A percentile compares a stretch with the other conserved stretches of the same genome.
Conservation (phyloP, 106 monocot species). For the Alisma plantagoaquatica region DNA sequence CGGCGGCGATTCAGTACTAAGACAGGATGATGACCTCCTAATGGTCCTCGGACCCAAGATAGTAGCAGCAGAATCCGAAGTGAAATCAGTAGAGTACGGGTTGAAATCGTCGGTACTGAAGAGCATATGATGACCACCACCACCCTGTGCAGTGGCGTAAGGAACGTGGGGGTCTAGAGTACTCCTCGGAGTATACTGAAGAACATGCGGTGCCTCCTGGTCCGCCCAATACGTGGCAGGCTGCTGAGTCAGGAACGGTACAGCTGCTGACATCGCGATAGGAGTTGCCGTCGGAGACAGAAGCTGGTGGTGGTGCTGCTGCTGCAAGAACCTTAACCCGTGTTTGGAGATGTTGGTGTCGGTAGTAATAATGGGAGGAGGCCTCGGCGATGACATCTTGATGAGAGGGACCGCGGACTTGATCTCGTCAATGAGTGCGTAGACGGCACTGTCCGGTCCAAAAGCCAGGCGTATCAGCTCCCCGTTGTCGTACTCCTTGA, state of each 20-base stretch:
- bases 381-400: constrained; percentile 5
- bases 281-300: constrained; percentile 4
- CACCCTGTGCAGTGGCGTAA: background rate
- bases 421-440: constrained; percentile 34
- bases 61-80: background rate
- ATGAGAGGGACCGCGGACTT: constrained; percentile 21
- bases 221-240: constrained; percentile 7
- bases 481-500: constrained; percentile 28
- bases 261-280: constrained; percentile 15
- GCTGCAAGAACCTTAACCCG: too few relatives aligned
- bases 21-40: constrained; percentile 21
- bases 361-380: constrained; percentile 5
- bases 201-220: too few relatives aligned
- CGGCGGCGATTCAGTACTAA: too few relatives aligned
- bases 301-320: background rate
- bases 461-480: constrained; percentile 51
- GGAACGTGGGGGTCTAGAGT: background rate
- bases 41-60: constrained; percentile 6
- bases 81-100: constrained; percentile 13
- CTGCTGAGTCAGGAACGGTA: constrained; percentile 16
- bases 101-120: background rate
- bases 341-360: background rate
- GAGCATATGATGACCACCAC: background rate
- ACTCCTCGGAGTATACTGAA: too few relatives aligned
- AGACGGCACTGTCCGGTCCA: constrained; percentile 30